Evolutionary conservation across 2,329 filamentous ascomycete species (phyloP).

Genomic region (Paecilomyces sp.): DNA sequence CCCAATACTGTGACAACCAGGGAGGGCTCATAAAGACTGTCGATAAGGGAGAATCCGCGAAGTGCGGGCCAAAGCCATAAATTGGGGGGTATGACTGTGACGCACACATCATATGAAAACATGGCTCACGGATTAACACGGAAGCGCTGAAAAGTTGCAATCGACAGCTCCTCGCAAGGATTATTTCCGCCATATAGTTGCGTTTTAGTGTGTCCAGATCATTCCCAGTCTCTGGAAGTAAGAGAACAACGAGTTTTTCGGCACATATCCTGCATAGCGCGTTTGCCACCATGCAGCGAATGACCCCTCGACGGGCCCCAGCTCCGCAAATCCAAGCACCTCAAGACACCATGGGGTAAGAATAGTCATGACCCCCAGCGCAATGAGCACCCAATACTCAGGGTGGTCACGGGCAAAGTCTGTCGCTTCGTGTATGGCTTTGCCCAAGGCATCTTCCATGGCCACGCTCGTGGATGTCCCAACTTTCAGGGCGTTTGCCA

Average conservation of each 20-base stretch:
- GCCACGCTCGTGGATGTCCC: constrained; percentile 9
- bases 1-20: constrained; percentile 13
- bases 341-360: constrained; percentile 19
- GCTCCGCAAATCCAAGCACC: constrained; percentile 17
- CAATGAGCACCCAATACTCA: constrained; percentile 15
- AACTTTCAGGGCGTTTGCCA: constrained; percentile 8
- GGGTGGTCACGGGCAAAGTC: constrained; percentile 17
- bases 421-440: constrained; percentile 9
- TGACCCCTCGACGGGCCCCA: constrained; percentile 18
- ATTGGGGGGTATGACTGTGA: background rate
- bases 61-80: background rate
- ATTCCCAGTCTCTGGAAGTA: constrained; percentile 40
- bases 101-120: too few relatives aligned
- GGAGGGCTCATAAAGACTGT: constrained; percentile 12
- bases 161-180: too few relatives aligned
- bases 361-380: constrained; percentile 15
- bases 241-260: constrained; percentile 33
- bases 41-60: constrained; percentile 3
- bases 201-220: constrained; percentile 12
- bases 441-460: constrained; percentile 8
- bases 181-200: too few relatives aligned
- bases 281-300: constrained; percentile 37
- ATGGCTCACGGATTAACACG: too few relatives aligned
- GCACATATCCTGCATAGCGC: constrained; percentile 31
- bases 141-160: too few relatives aligned